Percentiles rank a stretch among this genome's conserved stretches.
Conservation (phyloP, 1,139 yeast species). For the Hanseniaspora gamundiae region DNA sequence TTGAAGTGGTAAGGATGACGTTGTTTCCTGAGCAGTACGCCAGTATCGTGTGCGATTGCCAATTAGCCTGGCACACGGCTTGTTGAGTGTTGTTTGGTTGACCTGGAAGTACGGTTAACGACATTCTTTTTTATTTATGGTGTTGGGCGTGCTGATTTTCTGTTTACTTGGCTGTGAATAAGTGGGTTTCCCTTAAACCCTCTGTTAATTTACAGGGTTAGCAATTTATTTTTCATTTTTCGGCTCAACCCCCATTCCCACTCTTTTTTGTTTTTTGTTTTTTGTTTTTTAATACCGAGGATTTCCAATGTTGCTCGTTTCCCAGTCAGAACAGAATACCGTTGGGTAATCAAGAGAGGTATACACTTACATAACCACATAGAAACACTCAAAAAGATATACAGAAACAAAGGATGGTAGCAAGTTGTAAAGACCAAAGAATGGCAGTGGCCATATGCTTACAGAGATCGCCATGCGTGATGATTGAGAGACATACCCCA, state of each 20-base stretch:
- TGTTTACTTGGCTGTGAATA: background rate
- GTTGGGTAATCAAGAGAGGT: too few relatives aligned
- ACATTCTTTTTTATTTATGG: slow-evolving; percentile 28
- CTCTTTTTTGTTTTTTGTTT: too few relatives aligned
- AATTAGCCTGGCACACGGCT: slow-evolving; percentile 48
- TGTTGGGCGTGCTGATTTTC: background rate
- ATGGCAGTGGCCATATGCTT: slow-evolving; percentile 89
- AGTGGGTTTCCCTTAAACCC: background rate
- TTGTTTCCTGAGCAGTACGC: slow-evolving; percentile 86
- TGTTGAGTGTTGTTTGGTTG: slow-evolving; percentile 53
- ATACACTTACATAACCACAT: too few relatives aligned
- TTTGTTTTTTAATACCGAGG: too few relatives aligned
- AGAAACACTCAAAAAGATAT: too few relatives aligned
- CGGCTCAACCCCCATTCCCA: too few relatives aligned
- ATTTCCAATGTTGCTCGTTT: too few relatives aligned
- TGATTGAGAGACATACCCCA: slow-evolving; percentile 82
- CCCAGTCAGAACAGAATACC: too few relatives aligned
- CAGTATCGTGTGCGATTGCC: slow-evolving; percentile 57
- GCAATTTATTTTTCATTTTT: too few relatives aligned
- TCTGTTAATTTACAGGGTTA: too few relatives aligned
- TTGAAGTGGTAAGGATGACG: slow-evolving; percentile 48
- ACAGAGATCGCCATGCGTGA: slow-evolving; percentile 92
- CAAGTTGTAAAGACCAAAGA: slow-evolving; percentile 85
- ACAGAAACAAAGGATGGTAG: too few relatives aligned
- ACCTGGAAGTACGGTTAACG: slow-evolving; percentile 70